Conservation (phyloP, 1,284 basidiomycete genomes). For the Ceratorhiza oryzae-sativae region DNA sequence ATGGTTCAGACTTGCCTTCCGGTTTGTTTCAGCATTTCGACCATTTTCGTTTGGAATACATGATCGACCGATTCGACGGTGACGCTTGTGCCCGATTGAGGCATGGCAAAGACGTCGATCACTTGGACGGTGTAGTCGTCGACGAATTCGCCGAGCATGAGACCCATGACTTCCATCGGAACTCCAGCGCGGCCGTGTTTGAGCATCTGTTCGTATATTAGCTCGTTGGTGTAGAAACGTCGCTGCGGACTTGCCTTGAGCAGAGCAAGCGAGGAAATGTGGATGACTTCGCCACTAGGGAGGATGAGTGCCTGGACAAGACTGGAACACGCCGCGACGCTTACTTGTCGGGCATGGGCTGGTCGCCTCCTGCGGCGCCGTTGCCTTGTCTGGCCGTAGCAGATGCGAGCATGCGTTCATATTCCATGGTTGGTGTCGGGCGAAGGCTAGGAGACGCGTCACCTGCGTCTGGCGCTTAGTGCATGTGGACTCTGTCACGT, state of each 20-base stretch:
- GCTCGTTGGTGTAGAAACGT: not conserved
- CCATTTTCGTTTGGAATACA: slow-evolving; percentile 98
- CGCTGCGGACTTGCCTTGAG: slow-evolving; percentile 70
- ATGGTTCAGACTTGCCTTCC: slow-evolving; percentile 70
- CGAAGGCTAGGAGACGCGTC: slow-evolving; percentile 35
- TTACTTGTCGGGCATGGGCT: slow-evolving; percentile 75
- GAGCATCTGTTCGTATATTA: slow-evolving; percentile 77
- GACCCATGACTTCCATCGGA: slow-evolving; percentile 99
- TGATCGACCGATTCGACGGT: slow-evolving; percentile 99
- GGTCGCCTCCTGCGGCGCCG: slow-evolving; percentile 55
- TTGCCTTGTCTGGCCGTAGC: slow-evolving; percentile 39
- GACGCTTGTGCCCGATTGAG: slow-evolving; percentile 97
- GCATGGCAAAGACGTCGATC: slow-evolving; percentile 99
- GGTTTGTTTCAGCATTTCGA: slow-evolving; percentile 99
- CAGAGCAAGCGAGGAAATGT: slow-evolving; percentile 92
- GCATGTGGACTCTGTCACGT: slow-evolving; percentile 1
- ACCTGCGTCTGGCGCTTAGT: slow-evolving; percentile 27
- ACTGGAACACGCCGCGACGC: not conserved
- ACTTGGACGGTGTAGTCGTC: slow-evolving; percentile 97
- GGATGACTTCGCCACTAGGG: slow-evolving; percentile 89
- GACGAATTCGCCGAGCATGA: slow-evolving; percentile 98
- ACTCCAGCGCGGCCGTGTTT: slow-evolving; percentile 99
- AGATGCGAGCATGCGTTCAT: slow-evolving; percentile 40
- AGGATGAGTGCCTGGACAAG: slow-evolving; percentile 8
- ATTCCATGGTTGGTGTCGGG: slow-evolving; percentile 39